Evolutionary conservation across 2,329 filamentous ascomycete species (phyloP), one percentile per base, ranked within the genome.

Genomic region (Lizonia empirigonia): DNA sequence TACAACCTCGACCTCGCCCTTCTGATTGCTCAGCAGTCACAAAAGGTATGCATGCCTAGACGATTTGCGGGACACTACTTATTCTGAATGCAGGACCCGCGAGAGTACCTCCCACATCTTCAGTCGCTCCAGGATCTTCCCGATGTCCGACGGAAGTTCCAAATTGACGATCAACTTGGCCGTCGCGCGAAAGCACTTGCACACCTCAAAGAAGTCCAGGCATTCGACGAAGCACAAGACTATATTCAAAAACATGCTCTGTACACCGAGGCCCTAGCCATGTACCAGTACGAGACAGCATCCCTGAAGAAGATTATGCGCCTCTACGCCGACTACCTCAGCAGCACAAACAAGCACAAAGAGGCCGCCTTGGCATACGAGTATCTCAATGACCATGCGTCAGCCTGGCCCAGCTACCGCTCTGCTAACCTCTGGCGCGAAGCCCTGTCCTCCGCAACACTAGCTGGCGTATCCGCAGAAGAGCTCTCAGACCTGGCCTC

Each of bases 41-140:
- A 99, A 74, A 90, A 93, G 70, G 79, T 80, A 70, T 18, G 35
- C n/a, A 16, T 12, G 20, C 38, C 9, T 39, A 44, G 9, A n/a
- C n/a, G n/a, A n/a, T n/a, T n/a, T n/a, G n/a, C n/a, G n/a, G n/a
- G n/a, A n/a, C n/a, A n/a, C 30, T 19, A 23, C 34, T 45, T 12
- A 47, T 42, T 9, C 23, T 13, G 18, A 7, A 1, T 15, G 7
- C 29, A 81, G 69, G 94, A 99, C 64, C 94, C 94, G 1, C 82
- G 91, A 61, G 94, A 99, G 72, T 99, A 99, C 63, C 83, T 97
- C 7, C 94, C 94, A 4, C 97, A 97, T 68, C 85, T 99, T 41
- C 92, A 96, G 67, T 86, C 86, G 27, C 81, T 99, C 2, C 90
- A 97, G 69, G 82, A 86, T 54, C 81, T 95, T 61, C 76, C 88